Percentiles rank a stretch among this genome's conserved stretches.
Evolutionary conservation across 2,329 filamentous ascomycete species (phyloP).

Genomic region (Penicillium brasilianum): DNA sequence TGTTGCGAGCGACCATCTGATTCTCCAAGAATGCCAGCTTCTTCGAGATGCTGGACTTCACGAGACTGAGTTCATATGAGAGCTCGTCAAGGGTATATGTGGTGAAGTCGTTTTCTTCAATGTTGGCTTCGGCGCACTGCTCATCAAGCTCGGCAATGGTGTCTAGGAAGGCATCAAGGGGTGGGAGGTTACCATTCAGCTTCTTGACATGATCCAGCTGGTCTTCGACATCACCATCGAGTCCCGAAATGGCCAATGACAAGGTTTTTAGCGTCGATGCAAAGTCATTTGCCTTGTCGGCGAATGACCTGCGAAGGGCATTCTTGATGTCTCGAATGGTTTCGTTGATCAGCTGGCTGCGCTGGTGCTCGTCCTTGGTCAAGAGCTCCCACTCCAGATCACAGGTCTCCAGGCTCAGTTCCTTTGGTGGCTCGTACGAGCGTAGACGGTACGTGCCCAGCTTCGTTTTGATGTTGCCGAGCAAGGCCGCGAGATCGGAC

Average conservation of each 20-base stretch:
- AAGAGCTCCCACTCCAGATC: constrained; percentile 82
- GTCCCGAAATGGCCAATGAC: constrained; percentile 90
- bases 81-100: constrained; percentile 98
- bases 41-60: constrained; percentile 90
- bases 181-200: constrained; percentile 82
- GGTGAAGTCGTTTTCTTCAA: constrained; percentile 99
- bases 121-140: constrained; percentile 94
- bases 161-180: constrained; percentile 87
- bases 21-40: constrained; percentile 97
- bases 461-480: constrained; percentile 99
- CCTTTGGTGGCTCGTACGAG: constrained; percentile 85
- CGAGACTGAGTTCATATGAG: constrained; percentile 87
- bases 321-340: constrained; percentile 99
- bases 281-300: constrained; percentile 98
- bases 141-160: constrained; percentile 84
- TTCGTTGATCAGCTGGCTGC: constrained; percentile 95
- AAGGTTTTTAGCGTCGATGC: constrained; percentile 93
- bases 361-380: constrained; percentile 81
- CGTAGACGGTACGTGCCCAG: constrained; percentile 90
- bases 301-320: constrained; percentile 85
- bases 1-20: constrained; percentile 95
- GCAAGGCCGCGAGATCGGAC: constrained; percentile 86
- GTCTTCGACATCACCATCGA: constrained; percentile 96
- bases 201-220: constrained; percentile 86
- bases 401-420: constrained; percentile 79